Evolutionary conservation across 106 monocot genomes (phyloP).

Genomic region (Amphibolis antarctica): DNA sequence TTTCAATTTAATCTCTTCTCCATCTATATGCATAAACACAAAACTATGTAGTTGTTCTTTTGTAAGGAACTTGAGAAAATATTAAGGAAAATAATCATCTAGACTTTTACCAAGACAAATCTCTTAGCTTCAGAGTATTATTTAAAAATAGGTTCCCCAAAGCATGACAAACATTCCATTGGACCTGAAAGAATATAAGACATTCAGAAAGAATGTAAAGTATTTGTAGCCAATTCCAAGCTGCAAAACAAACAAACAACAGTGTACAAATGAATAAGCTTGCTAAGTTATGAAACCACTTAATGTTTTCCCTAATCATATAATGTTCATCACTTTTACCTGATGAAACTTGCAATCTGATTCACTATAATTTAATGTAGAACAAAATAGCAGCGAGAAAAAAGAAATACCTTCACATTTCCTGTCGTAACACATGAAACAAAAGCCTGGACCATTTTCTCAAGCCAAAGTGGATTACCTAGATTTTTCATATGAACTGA

Average conservation of each 20-base stretch:
- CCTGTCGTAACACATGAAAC: conserved; percentile 99
- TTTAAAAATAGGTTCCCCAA: conserved; percentile 94
- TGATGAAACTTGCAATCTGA: too few relatives aligned
- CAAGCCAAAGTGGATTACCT: conserved; percentile 54
- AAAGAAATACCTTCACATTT: conserved; percentile 77
- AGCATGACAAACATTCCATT: conserved; percentile 99
- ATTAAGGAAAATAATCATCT: background rate
- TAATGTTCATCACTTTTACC: too few relatives aligned
- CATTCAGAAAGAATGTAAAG: background rate
- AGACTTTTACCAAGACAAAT: conserved; percentile 17
- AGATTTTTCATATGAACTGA: background rate
- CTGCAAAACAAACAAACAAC: background rate
- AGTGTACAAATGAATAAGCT: too few relatives aligned
- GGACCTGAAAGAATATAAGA: conserved; percentile 52
- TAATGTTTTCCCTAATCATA: too few relatives aligned
- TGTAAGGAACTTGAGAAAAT: background rate
- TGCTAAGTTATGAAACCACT: too few relatives aligned
- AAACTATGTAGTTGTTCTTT: too few relatives aligned
- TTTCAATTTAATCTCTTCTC: too few relatives aligned
- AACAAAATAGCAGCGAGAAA: background rate
- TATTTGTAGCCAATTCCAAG: too few relatives aligned
- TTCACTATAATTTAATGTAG: too few relatives aligned
- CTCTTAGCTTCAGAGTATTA: conserved; percentile 43
- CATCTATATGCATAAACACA: too few relatives aligned
- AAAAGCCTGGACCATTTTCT: conserved; percentile 92